Percentiles rank a stretch among this genome's conserved stretches.
Evolutionary conservation across 1,284 basidiomycete genomes (phyloP).

Genomic region (Vanrija humicola): DNA sequence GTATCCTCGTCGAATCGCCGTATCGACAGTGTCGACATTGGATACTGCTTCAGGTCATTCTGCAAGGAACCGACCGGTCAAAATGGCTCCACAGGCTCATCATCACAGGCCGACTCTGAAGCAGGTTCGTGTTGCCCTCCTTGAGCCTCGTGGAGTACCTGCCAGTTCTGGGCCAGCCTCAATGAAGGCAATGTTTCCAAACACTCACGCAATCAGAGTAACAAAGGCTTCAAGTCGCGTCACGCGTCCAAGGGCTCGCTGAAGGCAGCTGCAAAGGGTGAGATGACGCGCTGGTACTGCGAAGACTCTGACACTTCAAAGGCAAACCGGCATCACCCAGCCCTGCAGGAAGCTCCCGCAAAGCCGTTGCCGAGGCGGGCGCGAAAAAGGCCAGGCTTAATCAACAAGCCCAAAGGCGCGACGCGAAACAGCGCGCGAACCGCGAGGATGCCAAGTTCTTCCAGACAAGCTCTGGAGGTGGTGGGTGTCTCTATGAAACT

Average conservation of each 20-base stretch:
- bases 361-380: conserved; percentile 23
- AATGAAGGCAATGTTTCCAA: neutral
- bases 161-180: neutral
- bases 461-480: conserved; percentile 46
- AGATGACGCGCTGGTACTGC: conserved; percentile 7
- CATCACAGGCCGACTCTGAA: conserved; percentile 79
- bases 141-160: neutral
- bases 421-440: conserved; percentile 65
- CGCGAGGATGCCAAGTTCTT: conserved; percentile 52
- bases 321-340: conserved; percentile 58
- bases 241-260: conserved; percentile 76
- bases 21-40: no score
- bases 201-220: conserved; percentile 55
- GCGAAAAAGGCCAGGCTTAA: conserved; percentile 44
- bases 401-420: conserved; percentile 42
- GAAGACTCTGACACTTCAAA: conserved; percentile 36
- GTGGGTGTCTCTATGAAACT: conserved; percentile 12
- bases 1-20: no score
- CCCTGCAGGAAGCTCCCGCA: conserved; percentile 18
- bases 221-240: conserved; percentile 84
- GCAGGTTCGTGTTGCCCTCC: conserved; percentile 55
- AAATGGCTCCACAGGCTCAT: conserved; percentile 43
- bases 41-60: no score
- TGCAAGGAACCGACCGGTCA: neutral
- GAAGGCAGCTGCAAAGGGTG: conserved; percentile 78